Percentiles rank a stretch among this genome's conserved stretches.
phyloP scores from a whole-genome alignment of 2,329 filamentous ascomycete genomes.

The Aspergillus sp. region DNA sequence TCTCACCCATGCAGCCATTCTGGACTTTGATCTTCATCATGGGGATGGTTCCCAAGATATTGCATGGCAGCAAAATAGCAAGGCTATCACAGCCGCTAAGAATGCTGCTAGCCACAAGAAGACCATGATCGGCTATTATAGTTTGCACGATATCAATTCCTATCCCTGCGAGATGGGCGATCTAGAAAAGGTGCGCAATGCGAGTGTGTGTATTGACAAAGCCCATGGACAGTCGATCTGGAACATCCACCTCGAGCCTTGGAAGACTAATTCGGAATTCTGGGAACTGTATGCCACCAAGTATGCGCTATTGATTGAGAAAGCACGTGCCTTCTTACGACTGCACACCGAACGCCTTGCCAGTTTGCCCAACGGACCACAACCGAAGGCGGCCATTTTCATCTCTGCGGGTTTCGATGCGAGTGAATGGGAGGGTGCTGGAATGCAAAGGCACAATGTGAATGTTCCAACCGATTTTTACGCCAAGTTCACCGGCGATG shows the following conservation, averaged over 20 bases:
- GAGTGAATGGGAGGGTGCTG: constrained; percentile 84
- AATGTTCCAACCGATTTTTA: constrained; percentile 98
- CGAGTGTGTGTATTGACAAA: constrained; percentile 89
- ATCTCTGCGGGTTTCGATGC: constrained; percentile 95
- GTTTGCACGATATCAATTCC: constrained; percentile 95
- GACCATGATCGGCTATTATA: constrained; percentile 90
- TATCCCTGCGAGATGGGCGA: constrained; percentile 96
- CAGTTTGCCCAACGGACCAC: constrained; percentile 51
- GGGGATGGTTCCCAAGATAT: constrained; percentile 95
- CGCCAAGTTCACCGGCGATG: constrained; percentile 79
- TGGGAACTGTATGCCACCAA: constrained; percentile 80
- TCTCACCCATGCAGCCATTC: constrained; percentile 87
- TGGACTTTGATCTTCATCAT: constrained; percentile 89
- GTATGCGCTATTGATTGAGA: constrained; percentile 73
- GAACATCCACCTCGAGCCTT: constrained; percentile 90
- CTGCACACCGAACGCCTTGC: constrained; percentile 64
- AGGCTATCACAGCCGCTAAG: constrained; percentile 59
- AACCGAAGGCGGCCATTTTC: constrained; percentile 82
- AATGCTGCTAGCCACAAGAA: constrained; percentile 75
- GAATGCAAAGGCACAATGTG: constrained; percentile 94
- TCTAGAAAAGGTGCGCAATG: constrained; percentile 85
- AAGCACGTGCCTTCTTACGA: constrained; percentile 72
- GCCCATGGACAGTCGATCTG: constrained; percentile 91
- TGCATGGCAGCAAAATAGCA: constrained; percentile 81
- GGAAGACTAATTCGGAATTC: constrained; percentile 78